Percentiles rank a stretch among this genome's conserved stretches.
These are phyloP conservation scores for Epichloe aotearoae DNA, from an alignment of 2,329 filamentous ascomycete species.

Conservation along the genomic window DNA sequence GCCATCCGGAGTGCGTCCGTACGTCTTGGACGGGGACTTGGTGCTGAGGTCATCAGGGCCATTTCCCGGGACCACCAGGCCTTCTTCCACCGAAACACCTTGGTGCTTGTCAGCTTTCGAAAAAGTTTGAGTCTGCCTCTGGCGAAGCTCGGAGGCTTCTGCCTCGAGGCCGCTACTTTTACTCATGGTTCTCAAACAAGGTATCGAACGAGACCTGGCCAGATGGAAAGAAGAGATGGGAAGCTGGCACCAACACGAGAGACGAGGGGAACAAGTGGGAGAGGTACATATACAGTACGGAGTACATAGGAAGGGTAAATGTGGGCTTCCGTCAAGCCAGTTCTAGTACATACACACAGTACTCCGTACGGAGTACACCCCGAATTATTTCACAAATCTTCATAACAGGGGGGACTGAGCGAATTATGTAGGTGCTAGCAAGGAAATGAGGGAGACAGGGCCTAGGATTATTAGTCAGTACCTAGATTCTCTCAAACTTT, in stretches of 20 bases:
- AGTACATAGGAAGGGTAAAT: not conserved
- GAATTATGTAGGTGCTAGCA: no score
- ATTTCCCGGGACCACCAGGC: not conserved
- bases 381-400: no score
- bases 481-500: no score
- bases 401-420: no score
- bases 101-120: not conserved
- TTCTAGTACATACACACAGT: not conserved
- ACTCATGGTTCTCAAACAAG: not conserved
- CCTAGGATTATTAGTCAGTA: no score
- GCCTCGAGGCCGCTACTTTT: not conserved
- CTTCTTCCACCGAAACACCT: not conserved
- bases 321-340: not conserved
- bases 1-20: slow-evolving; percentile 80
- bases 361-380: no score
- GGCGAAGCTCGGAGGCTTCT: slow-evolving; percentile 3
- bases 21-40: slow-evolving; percentile 47
- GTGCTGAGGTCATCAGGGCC: slow-evolving; percentile 4
- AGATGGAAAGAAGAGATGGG: not conserved
- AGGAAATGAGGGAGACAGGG: no score
- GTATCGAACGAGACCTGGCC: not conserved
- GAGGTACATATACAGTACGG: not conserved
- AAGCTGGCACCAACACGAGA: not conserved
- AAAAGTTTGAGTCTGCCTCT: not conserved
- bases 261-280: not conserved